A percentile compares a stretch with the other conserved stretches of the same genome.
These are phyloP conservation scores for Scleromitrula shiraiana DNA, from an alignment of 2,329 filamentous ascomycete species.

Conservation along the genomic window DNA sequence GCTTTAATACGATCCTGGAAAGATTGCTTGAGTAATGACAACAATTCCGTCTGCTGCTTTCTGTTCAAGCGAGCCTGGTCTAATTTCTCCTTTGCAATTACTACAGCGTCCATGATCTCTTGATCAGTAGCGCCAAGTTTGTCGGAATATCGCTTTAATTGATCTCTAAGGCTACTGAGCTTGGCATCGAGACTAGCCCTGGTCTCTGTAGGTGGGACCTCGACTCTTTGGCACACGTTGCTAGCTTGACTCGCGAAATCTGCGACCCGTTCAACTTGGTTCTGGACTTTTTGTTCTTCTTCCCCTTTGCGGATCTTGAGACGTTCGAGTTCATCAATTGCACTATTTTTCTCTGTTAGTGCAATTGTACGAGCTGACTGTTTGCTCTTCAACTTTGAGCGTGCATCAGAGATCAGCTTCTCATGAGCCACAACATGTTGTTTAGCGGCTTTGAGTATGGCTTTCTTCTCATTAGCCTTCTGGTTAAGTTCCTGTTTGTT, in stretches of 20 bases:
- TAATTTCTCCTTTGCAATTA: conserved; percentile 33
- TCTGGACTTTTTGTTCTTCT: conserved; percentile 41
- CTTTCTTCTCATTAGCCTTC: conserved; percentile 31
- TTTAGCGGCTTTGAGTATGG: conserved; percentile 33
- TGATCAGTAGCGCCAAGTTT: conserved; percentile 56
- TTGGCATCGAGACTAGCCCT: conserved; percentile 46
- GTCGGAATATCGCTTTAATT: conserved; percentile 49
- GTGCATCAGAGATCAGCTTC: conserved; percentile 45
- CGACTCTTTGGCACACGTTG: conserved; percentile 47
- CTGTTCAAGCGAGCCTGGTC: conserved; percentile 37
- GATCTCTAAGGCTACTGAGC: conserved; percentile 45
- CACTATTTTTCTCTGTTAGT: conserved; percentile 54
- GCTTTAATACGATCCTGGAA: conserved; percentile 62
- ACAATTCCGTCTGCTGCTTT: conserved; percentile 36
- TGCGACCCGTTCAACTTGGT: conserved; percentile 40
- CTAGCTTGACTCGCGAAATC: conserved; percentile 49
- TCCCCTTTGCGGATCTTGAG: conserved; percentile 38
- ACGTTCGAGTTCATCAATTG: conserved; percentile 43
- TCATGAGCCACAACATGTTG: conserved; percentile 30
- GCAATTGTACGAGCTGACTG: conserved; percentile 43
- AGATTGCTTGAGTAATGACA: conserved; percentile 44
- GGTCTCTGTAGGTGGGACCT: conserved; percentile 58
- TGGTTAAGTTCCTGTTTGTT: conserved; percentile 42
- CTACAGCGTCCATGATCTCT: conserved; percentile 47
- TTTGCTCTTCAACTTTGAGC: conserved; percentile 42